Evolutionary conservation across 2,329 filamentous ascomycete genomes (phyloP).

Genomic region (Pseudogymnoascus sp.): DNA sequence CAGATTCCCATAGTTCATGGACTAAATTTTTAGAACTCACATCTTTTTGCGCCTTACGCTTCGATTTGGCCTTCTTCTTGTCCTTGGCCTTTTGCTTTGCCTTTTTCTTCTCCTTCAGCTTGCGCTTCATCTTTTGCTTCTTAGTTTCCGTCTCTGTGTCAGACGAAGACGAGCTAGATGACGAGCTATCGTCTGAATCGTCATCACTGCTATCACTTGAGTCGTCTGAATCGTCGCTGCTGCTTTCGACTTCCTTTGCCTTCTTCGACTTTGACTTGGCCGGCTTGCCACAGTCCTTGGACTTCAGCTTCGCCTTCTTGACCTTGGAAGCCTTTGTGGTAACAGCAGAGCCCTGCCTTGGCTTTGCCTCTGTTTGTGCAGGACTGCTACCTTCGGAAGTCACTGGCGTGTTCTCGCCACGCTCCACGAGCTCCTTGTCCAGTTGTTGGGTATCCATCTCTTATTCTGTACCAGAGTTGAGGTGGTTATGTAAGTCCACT

Average conservation of each 20-base stretch:
- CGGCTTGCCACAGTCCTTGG: conserved; percentile 12
- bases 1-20: conserved; percentile 15
- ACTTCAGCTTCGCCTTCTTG: conserved; percentile 20
- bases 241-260: conserved; percentile 15
- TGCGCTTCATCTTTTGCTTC: conserved; percentile 29
- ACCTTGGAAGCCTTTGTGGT: conserved; percentile 17
- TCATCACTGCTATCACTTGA: conserved; percentile 4
- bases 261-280: conserved; percentile 22
- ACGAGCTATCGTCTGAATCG: conserved; percentile 13
- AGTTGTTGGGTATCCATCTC: conserved; percentile 8
- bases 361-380: conserved; percentile 22
- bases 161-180: conserved; percentile 13
- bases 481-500: neutral
- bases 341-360: conserved; percentile 18
- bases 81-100: conserved; percentile 28
- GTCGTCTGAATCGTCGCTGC: conserved; percentile 21
- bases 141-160: conserved; percentile 23
- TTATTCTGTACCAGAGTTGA: neutral
- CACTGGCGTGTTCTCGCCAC: conserved; percentile 18
- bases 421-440: conserved; percentile 19
- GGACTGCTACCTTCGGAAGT: conserved; percentile 17
- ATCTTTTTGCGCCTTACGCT: conserved; percentile 32
- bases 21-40: conserved; percentile 13
- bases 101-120: conserved; percentile 31
- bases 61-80: conserved; percentile 34